Conservation (phyloP, 2,329 filamentous ascomycete species). For the Celoporthe dispersa region DNA sequence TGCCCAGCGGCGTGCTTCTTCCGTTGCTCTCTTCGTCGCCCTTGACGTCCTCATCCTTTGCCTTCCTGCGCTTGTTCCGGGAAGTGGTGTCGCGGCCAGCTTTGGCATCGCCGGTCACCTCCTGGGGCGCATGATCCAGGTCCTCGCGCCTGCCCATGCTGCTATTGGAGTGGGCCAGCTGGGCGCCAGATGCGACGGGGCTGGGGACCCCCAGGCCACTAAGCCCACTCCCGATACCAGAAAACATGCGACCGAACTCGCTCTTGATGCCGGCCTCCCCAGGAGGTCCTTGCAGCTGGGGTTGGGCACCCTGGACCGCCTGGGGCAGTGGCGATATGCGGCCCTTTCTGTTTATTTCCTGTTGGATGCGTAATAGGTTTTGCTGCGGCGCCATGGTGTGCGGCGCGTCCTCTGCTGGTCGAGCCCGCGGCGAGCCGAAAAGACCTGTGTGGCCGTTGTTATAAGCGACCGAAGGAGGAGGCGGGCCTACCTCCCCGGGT, state of each 20-base stretch:
- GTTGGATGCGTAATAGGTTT: conserved; percentile 75
- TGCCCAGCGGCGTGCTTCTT: conserved; percentile 62
- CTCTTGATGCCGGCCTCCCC: conserved; percentile 91
- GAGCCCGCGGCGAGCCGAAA: conserved; percentile 49
- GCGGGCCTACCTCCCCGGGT: conserved; percentile 52
- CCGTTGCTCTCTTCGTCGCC: conserved; percentile 70
- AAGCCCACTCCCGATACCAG: conserved; percentile 75
- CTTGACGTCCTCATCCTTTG: conserved; percentile 75
- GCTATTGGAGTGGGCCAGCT: conserved; percentile 52
- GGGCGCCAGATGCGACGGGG: conserved; percentile 49
- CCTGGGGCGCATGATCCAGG: conserved; percentile 49
- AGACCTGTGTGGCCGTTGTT: conserved; percentile 45
- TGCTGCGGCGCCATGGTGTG: conserved; percentile 63
- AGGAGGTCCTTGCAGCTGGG: conserved; percentile 75
- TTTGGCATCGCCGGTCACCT: conserved; percentile 37
- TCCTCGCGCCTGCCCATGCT: conserved; percentile 58
- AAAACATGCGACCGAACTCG: conserved; percentile 93
- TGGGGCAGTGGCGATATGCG: conserved; percentile 88
- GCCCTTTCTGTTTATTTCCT: conserved; percentile 76
- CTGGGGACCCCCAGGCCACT: conserved; percentile 56
- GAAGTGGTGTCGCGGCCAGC: conserved; percentile 33
- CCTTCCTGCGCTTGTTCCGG: conserved; percentile 67
- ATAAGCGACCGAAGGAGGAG: conserved; percentile 56
- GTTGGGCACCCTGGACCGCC: conserved; percentile 89
- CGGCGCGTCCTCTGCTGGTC: conserved; percentile 56